Evolutionary conservation across 768 basidiomycete species (phyloP).

Genomic region (Kwoniella sp.): DNA sequence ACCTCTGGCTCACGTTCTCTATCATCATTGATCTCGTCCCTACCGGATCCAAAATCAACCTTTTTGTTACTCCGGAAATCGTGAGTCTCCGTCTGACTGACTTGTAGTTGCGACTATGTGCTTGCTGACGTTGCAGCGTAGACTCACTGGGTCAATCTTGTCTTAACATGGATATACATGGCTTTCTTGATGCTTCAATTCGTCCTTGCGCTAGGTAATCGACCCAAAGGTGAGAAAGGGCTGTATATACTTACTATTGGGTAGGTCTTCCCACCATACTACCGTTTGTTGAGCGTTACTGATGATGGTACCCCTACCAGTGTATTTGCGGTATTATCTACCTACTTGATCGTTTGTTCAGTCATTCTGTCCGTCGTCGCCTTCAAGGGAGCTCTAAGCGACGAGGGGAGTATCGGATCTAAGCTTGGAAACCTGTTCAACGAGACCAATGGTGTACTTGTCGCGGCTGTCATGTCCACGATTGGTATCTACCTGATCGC

Average conservation of each 20-base stretch:
- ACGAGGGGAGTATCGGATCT: conserved; percentile 50
- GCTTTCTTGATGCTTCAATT: conserved; percentile 75
- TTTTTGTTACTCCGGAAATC: conserved; percentile 72
- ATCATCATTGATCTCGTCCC: conserved; percentile 78
- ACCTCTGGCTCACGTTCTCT: conserved; percentile 61
- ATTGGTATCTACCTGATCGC: conserved; percentile 76
- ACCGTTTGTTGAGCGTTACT: conserved; percentile 39
- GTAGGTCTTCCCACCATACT: conserved; percentile 28
- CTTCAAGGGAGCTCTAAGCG: conserved; percentile 59
- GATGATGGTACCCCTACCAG: conserved; percentile 54
- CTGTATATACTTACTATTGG: conserved; percentile 66
- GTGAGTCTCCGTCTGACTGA: conserved; percentile 60
- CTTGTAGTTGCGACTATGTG: conserved; percentile 60
- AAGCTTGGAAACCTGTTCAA: conserved; percentile 68
- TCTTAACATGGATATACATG: conserved; percentile 83
- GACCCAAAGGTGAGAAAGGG: conserved; percentile 82
- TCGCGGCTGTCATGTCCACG: conserved; percentile 87
- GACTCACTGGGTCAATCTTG: conserved; percentile 87
- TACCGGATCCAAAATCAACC: conserved; percentile 55
- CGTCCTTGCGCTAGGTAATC: conserved; percentile 76
- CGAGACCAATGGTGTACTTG: conserved; percentile 75
- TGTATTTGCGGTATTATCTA: conserved; percentile 78
- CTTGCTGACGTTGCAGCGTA: conserved; percentile 46
- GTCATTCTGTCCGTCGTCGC: conserved; percentile 43
- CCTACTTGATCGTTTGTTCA: conserved; percentile 67